Percentiles rank a stretch among this genome's conserved stretches.
Conservation (phyloP, 2,329 filamentous ascomycete species). For the Fusarium chuoi region DNA sequence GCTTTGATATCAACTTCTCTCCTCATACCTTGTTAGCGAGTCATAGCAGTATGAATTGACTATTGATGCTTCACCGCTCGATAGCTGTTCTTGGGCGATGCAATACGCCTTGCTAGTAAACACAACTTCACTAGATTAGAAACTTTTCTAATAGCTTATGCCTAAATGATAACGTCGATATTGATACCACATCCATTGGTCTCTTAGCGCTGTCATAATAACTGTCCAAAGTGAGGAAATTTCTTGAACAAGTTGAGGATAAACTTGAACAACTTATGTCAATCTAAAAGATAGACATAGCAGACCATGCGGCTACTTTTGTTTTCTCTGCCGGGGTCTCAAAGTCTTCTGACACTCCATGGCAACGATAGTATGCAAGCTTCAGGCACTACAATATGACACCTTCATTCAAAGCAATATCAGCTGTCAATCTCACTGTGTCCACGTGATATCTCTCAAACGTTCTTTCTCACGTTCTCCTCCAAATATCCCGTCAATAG, state of each 20-base stretch:
- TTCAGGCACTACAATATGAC: not conserved
- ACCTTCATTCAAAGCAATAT: not conserved
- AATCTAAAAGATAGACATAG: not conserved
- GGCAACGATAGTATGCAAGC: not conserved
- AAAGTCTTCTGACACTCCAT: not conserved
- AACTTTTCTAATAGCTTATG: slow-evolving; percentile 15
- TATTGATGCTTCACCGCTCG: slow-evolving; percentile 26
- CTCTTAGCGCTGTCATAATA: not conserved
- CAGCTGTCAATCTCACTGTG: not conserved
- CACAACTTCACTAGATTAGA: slow-evolving; percentile 24
- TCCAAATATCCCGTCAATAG: slow-evolving; percentile 74
- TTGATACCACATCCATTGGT: slow-evolving; percentile 9
- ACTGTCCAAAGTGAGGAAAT: not conserved
- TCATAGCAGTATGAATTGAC: slow-evolving; percentile 35
- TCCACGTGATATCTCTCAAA: slow-evolving; percentile 63
- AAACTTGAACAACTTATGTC: not conserved
- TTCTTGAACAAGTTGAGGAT: not conserved
- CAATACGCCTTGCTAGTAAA: slow-evolving; percentile 9
- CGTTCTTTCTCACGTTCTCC: slow-evolving; percentile 69
- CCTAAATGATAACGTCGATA: slow-evolving; percentile 7
- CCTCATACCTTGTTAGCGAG: slow-evolving; percentile 37
- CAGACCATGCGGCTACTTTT: not conserved
- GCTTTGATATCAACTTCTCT: slow-evolving; percentile 34
- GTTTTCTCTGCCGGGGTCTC: not conserved
- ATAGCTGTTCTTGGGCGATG: slow-evolving; percentile 11